phyloP scores from a whole-genome alignment of 345 rosid genomes.

The Cardamine chenopodiifolia region DNA sequence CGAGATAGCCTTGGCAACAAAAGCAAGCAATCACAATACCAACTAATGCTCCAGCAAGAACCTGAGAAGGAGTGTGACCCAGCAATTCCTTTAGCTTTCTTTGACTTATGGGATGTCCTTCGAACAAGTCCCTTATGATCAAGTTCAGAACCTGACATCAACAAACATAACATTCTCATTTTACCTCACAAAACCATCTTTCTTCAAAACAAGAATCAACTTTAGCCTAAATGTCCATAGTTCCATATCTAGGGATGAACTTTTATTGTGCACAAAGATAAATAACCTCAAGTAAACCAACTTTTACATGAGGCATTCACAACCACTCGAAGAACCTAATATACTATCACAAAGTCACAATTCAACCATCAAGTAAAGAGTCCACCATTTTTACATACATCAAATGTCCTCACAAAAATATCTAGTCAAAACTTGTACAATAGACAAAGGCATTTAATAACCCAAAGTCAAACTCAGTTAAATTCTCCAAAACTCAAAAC shows the following conservation, averaged over 20 bases:
- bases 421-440: constrained; percentile 2
- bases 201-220: not conserved
- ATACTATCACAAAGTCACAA: not conserved
- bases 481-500: constrained; percentile 7
- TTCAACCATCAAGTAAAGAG: constrained; percentile 7
- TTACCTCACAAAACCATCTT: not conserved
- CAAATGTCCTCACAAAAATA: not conserved
- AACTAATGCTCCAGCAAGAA: constrained; percentile 80
- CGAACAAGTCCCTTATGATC: constrained; percentile 86
- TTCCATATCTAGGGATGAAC: not conserved
- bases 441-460: not conserved
- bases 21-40: constrained; percentile 74
- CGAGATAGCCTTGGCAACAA: constrained; percentile 67
- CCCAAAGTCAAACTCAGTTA: constrained; percentile 18
- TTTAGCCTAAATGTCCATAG: not conserved
- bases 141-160: constrained; percentile 71
- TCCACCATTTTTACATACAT: not conserved
- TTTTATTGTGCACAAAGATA: not conserved
- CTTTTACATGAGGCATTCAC: not conserved
- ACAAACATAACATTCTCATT: constrained; percentile 8
- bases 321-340: constrained; percentile 17
- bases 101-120: constrained; percentile 92
- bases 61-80: constrained; percentile 93
- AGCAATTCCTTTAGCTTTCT: constrained; percentile 93
- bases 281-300: not conserved